Evolutionary conservation across 2,329 filamentous ascomycete genomes (phyloP).

Genomic region (Claviceps pazoutovae): DNA sequence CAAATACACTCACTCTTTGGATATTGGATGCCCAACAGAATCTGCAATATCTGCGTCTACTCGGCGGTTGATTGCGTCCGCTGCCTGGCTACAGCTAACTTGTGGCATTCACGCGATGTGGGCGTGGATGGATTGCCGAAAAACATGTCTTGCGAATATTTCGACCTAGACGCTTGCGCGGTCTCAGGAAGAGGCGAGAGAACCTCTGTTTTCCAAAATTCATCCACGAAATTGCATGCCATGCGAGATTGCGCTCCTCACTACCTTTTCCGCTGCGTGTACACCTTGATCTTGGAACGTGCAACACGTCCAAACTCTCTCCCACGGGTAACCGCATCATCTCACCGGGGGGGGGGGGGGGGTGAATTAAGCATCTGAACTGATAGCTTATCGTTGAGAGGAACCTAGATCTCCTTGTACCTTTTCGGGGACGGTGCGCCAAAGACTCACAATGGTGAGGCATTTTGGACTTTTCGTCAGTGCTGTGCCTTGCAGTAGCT

Average conservation of each 20-base stretch:
- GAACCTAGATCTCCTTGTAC: neutral
- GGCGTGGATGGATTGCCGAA: neutral
- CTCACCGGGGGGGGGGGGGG: neutral
- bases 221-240: neutral
- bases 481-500: slow-evolving; percentile 3
- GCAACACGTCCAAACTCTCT: neutral
- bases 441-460: neutral
- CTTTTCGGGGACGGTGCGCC: neutral
- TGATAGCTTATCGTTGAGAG: neutral
- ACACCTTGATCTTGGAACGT: neutral
- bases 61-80: neutral
- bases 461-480: neutral
- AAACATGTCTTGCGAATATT: neutral
- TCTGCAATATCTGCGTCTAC: neutral
- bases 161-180: neutral
- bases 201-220: neutral
- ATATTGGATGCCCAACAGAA: neutral
- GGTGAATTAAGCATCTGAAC: neutral
- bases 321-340: neutral
- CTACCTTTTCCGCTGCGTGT: neutral
- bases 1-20: neutral
- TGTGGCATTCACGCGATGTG: neutral
- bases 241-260: neutral
- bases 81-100: neutral
- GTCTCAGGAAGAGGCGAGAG: neutral